Base-by-base conservation (phyloP, 1,284 basidiomycete species). In the Apiotrichum montevideense region DNA sequence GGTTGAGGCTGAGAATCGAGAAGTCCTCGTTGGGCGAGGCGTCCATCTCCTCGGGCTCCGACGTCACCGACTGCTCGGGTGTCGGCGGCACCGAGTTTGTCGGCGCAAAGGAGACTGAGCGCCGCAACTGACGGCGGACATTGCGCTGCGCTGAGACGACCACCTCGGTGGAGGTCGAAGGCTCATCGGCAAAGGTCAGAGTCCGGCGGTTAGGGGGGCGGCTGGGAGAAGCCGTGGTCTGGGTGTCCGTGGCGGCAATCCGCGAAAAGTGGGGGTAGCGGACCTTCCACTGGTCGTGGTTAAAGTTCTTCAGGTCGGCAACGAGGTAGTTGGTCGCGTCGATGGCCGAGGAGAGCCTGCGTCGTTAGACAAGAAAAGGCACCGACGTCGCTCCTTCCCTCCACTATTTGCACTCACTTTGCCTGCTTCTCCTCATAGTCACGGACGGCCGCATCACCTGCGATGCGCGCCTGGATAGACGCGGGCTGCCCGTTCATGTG, bases 1-100 rank as follows among this genome's bases (percentile, higher is more conserved):
- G 85, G 78, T 98, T 94, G 46, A 98, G 83, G 29, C 88, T 87
- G 62, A 98, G 85, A 54, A 98, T 85, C 55, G 86, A 84, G 75
- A 95, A 90, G 61, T 88, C 86, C 35, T 72, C 71, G 9, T 74
- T 68, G 13, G 76, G 46, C 5, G 56, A 70, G 40, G 67, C 61
- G 7, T 78, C 73, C n/a, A 39, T 39, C 37, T 66, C 66, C 45
- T 66, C 64, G 52, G 81, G 79, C 8, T 64, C 68, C 62, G 84
- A 82, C 1, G 78, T 63, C 45, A 83, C 64, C 46, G 84, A 41
- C 13, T 46, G 46, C 41, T 52, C 57, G 4, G 49, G 32, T 5
- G 46, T 9, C 3, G 40, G 11, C 3, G 34, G 1, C 14, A 33
- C 32, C 21, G 15, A 41, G n/a, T 35, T 8, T 5, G 15, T 7